Evolutionary conservation across 495 filamentous ascomycete genomes (phyloP).

Genomic region (Hypoxylon intermedium): DNA sequence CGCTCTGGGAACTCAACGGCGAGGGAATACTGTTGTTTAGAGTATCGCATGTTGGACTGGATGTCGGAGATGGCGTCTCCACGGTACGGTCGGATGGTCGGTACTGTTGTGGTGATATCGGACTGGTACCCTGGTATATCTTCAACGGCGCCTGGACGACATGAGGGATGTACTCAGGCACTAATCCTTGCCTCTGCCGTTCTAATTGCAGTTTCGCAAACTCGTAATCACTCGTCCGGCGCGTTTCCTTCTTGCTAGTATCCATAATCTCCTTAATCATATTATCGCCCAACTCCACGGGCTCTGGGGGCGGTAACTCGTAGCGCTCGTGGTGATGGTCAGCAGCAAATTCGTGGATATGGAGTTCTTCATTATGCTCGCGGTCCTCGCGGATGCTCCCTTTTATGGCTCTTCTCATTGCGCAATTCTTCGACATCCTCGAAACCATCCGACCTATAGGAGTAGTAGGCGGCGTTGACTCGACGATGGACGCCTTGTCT

Average conservation of each 20-base stretch:
- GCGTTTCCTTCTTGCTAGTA: slow-evolving; percentile 39
- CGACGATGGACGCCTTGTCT: slow-evolving; percentile 37
- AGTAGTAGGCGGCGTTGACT: slow-evolving; percentile 30
- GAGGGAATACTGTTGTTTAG: slow-evolving; percentile 51
- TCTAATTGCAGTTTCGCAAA: slow-evolving; percentile 53
- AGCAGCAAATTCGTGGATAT: slow-evolving; percentile 54
- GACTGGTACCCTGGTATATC: slow-evolving; percentile 46
- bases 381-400: slow-evolving; percentile 31
- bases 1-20: slow-evolving; percentile 53
- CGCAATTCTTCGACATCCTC: slow-evolving; percentile 30
- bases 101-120: slow-evolving; percentile 49
- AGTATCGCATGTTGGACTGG: slow-evolving; percentile 52
- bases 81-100: slow-evolving; percentile 41
- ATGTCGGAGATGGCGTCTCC: slow-evolving; percentile 47
- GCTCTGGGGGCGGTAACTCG: slow-evolving; percentile 57
- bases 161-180: slow-evolving; percentile 45
- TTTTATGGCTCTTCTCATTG: slow-evolving; percentile 20
- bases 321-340: slow-evolving; percentile 57
- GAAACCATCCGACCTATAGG: slow-evolving; percentile 32
- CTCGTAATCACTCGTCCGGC: slow-evolving; percentile 52
- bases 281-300: slow-evolving; percentile 57
- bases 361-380: slow-evolving; percentile 37
- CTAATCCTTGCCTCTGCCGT: slow-evolving; percentile 50
- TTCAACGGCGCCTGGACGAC: slow-evolving; percentile 40
- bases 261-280: slow-evolving; percentile 47